These are phyloP conservation scores for Stygiomarasmius scandens DNA, from an alignment of 1,284 basidiomycete species.

Conservation along the genomic window DNA sequence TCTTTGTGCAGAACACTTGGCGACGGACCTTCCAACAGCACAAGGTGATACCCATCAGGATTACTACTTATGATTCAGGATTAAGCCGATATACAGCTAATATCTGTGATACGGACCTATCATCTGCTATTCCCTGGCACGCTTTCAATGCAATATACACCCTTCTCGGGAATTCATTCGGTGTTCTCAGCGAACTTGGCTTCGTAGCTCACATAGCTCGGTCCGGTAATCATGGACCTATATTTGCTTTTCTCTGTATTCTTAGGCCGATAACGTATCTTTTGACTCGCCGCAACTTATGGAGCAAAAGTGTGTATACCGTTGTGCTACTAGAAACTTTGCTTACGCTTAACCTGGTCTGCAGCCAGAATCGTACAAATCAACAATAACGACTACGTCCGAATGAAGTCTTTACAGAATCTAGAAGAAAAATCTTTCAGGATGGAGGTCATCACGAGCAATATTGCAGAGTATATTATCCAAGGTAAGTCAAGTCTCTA, in stretches of 20 bases:
- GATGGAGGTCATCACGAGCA: constrained; percentile 27
- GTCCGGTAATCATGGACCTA: constrained; percentile 27
- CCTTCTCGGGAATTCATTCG: constrained; percentile 22
- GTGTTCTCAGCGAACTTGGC: constrained; percentile 25
- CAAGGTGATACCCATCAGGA: neutral
- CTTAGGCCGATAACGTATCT: constrained; percentile 24
- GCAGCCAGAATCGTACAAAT: constrained; percentile 14
- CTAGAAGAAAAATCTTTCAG: constrained; percentile 17
- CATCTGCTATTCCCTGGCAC: constrained; percentile 24
- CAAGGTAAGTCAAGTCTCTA: constrained; percentile 19
- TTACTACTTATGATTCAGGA: neutral
- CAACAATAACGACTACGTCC: constrained; percentile 17
- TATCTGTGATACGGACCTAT: constrained; percentile 19
- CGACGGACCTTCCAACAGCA: constrained; percentile 8
- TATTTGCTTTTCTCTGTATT: constrained; percentile 30
- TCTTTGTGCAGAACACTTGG: constrained; percentile 1
- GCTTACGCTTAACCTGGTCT: neutral
- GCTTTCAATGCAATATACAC: constrained; percentile 24
- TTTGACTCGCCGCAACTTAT: constrained; percentile 19
- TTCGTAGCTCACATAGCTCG: constrained; percentile 29
- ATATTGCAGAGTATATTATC: constrained; percentile 26
- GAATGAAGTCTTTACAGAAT: constrained; percentile 22
- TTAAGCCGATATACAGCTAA: constrained; percentile 19
- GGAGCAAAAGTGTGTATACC: constrained; percentile 16
- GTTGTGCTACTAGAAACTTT: neutral